These are phyloP conservation scores for Leccinum imitatum DNA, from an alignment of 768 basidiomycete species.

Conservation along the genomic window DNA sequence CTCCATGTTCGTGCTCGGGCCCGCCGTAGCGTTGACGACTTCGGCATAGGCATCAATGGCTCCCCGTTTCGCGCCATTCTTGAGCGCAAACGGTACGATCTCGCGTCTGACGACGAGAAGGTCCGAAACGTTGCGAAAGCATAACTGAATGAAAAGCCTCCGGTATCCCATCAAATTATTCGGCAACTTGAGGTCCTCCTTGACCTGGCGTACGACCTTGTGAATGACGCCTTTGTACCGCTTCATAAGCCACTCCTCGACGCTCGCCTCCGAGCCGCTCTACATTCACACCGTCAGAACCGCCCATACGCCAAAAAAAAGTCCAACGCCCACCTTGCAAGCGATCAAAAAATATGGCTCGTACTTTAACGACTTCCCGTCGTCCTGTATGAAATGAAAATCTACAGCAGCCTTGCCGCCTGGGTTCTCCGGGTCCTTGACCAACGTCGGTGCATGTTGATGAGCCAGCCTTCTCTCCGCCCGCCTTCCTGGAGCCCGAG, in stretches of 20 bases:
- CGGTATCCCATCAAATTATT: conserved; percentile 97
- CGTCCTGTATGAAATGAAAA: conserved; percentile 96
- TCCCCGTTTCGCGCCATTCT: conserved; percentile 89
- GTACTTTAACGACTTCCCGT: conserved; percentile 96
- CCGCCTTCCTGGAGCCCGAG: conserved; percentile 90
- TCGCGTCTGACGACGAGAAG: conserved; percentile 86
- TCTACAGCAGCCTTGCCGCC: conserved; percentile 90
- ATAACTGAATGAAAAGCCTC: conserved; percentile 85
- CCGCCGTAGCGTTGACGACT: conserved; percentile 78
- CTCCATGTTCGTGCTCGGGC: conserved; percentile 64
- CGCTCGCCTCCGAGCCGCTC: conserved; percentile 81
- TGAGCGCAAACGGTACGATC: conserved; percentile 82
- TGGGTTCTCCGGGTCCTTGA: conserved; percentile 84
- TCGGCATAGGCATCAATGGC: conserved; percentile 98
- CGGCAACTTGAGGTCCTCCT: conserved; percentile 93
- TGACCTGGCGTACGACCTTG: conserved; percentile 76
- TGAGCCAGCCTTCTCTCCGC: conserved; percentile 85
- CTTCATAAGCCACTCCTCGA: conserved; percentile 96
- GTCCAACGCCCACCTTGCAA: conserved; percentile 64
- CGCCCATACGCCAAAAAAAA: not conserved
- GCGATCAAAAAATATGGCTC: conserved; percentile 95
- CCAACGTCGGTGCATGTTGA: conserved; percentile 98
- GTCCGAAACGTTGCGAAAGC: conserved; percentile 92
- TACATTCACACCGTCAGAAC: conserved; percentile 31
- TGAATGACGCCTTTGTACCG: conserved; percentile 85